Percentiles rank a stretch among this genome's conserved stretches.
Conservation (phyloP, 2,329 filamentous ascomycete genomes). For the Dactylellina cionopaga region DNA sequence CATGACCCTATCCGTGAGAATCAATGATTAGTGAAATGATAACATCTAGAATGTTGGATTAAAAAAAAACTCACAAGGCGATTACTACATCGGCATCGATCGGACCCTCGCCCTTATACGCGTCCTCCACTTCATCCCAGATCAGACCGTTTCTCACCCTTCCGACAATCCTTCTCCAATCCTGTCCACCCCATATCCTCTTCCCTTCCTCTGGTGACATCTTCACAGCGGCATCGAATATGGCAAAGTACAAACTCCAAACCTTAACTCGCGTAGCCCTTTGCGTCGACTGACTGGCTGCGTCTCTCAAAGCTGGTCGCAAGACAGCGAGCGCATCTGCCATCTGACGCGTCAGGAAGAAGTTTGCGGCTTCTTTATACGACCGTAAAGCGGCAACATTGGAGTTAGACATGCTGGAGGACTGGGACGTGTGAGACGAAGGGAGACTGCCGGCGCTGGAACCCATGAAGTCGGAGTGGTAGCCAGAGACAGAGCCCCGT, state of each 20-base stretch:
- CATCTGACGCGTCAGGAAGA: conserved; percentile 92
- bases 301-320: conserved; percentile 77
- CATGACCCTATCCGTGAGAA: conserved; percentile 73
- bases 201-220: conserved; percentile 91
- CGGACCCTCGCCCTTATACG: conserved; percentile 84
- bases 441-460: conserved; percentile 47
- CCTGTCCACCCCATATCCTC: conserved; percentile 81
- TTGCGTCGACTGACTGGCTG: conserved; percentile 73
- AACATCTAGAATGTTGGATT: not conserved
- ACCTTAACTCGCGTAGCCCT: conserved; percentile 89
- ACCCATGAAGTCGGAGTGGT: conserved; percentile 49
- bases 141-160: conserved; percentile 88
- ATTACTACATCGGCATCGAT: conserved; percentile 95
- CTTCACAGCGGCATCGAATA: conserved; percentile 89
- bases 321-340: conserved; percentile 89
- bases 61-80: conserved; percentile 70
- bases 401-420: conserved; percentile 38
- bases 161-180: conserved; percentile 82
- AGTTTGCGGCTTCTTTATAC: conserved; percentile 91
- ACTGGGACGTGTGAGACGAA: conserved; percentile 41
- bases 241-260: conserved; percentile 95
- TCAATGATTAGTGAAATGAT: conserved; percentile 22
- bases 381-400: conserved; percentile 74
- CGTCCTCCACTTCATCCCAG: conserved; percentile 91
- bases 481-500: conserved; percentile 34